phyloP scores from a whole-genome alignment of 345 rosid genomes.

The Limnanthes douglasii region DNA sequence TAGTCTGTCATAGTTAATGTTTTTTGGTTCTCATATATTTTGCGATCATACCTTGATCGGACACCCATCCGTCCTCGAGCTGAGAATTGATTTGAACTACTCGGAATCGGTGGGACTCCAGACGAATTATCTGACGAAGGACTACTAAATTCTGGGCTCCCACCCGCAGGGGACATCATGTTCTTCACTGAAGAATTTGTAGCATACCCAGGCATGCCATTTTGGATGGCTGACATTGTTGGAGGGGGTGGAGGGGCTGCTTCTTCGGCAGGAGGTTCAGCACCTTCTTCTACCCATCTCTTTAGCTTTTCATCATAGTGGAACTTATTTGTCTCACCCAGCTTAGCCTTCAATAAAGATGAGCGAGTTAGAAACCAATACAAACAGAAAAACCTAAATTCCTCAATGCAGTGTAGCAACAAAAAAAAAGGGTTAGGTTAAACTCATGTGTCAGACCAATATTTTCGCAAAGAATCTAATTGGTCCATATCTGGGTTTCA shows the following conservation, averaged over 20 bases:
- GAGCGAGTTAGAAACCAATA: too few species aligned
- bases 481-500: too few species aligned
- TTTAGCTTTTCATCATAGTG: slow-evolving; percentile 86
- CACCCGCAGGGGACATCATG: slow-evolving; percentile 30
- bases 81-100: slow-evolving; percentile 67
- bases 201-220: slow-evolving; percentile 49
- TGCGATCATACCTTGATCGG: slow-evolving; percentile 93
- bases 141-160: slow-evolving; percentile 25
- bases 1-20: slow-evolving; percentile 1
- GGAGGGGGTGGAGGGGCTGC: slow-evolving; percentile 85
- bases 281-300: slow-evolving; percentile 99
- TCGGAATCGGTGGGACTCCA: slow-evolving; percentile 79
- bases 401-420: too few species aligned
- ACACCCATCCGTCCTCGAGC: slow-evolving; percentile 87
- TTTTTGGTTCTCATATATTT: too few species aligned
- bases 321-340: slow-evolving; percentile 83
- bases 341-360: slow-evolving; percentile 69
- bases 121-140: slow-evolving; percentile 34
- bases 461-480: too few species aligned
- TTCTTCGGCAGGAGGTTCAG: slow-evolving; percentile 72
- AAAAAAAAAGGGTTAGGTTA: too few species aligned
- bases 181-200: slow-evolving; percentile 36
- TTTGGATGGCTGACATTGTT: slow-evolving; percentile 44
- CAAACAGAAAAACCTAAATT: too few species aligned
- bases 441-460: too few species aligned